phyloP scores from a whole-genome alignment of 345 rosid genomes.

The Mallotus nudiflorus region DNA sequence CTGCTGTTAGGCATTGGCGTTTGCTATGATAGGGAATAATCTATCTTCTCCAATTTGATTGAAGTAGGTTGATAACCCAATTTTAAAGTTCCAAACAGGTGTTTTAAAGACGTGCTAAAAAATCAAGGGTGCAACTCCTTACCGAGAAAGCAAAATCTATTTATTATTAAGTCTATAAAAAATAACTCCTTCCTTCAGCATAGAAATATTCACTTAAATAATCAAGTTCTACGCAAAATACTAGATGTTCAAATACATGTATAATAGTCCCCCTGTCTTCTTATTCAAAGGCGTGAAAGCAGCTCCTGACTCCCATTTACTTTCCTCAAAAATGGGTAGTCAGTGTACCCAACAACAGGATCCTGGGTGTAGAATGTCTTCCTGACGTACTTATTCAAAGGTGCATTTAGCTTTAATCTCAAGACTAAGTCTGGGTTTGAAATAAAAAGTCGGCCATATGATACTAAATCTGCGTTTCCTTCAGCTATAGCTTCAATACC shows the following conservation, averaged over 20 bases:
- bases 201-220: neutral
- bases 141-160: neutral
- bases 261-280: neutral
- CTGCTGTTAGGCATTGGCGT: too few relatives aligned
- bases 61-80: too few relatives aligned
- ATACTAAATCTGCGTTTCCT: constrained; percentile 75
- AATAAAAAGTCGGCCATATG: constrained; percentile 76
- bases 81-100: too few relatives aligned
- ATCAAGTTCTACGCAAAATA: neutral
- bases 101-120: too few relatives aligned
- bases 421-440: constrained; percentile 79
- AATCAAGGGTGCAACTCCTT: too few relatives aligned
- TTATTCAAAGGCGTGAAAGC: constrained; percentile 33
- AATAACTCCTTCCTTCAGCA: too few relatives aligned
- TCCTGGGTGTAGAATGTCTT: constrained; percentile 73
- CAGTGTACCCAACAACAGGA: constrained; percentile 74
- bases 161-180: neutral
- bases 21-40: too few relatives aligned
- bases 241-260: neutral
- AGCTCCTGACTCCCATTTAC: neutral
- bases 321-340: constrained; percentile 52
- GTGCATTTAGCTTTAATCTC: constrained; percentile 55
- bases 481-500: constrained; percentile 64
- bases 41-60: too few relatives aligned
- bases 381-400: constrained; percentile 56